These are phyloP conservation scores for Phlebiopsis flavidoalba DNA, from an alignment of 768 basidiomycete genomes.

Conservation along the genomic window DNA sequence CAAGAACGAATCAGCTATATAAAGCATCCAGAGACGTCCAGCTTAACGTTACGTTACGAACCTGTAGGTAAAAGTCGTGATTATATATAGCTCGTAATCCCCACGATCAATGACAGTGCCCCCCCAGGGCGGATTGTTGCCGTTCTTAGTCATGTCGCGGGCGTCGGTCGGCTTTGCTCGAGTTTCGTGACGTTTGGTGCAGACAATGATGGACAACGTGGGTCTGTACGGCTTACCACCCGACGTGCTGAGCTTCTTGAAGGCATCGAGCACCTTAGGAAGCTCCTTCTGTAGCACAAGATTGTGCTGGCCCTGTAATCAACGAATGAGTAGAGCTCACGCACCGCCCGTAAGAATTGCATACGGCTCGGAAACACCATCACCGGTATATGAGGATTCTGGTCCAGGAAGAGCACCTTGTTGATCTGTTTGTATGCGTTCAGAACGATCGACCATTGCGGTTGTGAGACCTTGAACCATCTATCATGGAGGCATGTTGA, in stretches of 20 bases:
- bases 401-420: constrained; percentile 48
- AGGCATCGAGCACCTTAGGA: constrained; percentile 55
- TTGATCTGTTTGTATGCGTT: constrained; percentile 47
- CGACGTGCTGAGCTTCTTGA: constrained; percentile 43
- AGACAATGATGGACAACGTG: constrained; percentile 65
- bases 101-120: constrained; percentile 80
- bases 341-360: constrained; percentile 14
- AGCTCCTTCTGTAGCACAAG: constrained; percentile 56
- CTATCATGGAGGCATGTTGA: constrained; percentile 31
- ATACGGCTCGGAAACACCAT: constrained; percentile 79
- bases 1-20: background rate
- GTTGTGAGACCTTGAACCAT: constrained; percentile 61
- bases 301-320: constrained; percentile 64
- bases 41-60: constrained; percentile 4
- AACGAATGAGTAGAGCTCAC: background rate
- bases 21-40: background rate
- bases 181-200: constrained; percentile 69
- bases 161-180: constrained; percentile 54
- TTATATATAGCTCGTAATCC: constrained; percentile 50
- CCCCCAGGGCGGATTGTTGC: constrained; percentile 73
- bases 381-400: constrained; percentile 71
- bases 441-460: constrained; percentile 73
- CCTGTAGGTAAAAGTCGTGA: constrained; percentile 30
- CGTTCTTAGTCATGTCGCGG: constrained; percentile 51
- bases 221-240: constrained; percentile 51